phyloP scores from a whole-genome alignment of 2,329 filamentous ascomycete genomes.

The Pseudogymnoascus sp. region DNA sequence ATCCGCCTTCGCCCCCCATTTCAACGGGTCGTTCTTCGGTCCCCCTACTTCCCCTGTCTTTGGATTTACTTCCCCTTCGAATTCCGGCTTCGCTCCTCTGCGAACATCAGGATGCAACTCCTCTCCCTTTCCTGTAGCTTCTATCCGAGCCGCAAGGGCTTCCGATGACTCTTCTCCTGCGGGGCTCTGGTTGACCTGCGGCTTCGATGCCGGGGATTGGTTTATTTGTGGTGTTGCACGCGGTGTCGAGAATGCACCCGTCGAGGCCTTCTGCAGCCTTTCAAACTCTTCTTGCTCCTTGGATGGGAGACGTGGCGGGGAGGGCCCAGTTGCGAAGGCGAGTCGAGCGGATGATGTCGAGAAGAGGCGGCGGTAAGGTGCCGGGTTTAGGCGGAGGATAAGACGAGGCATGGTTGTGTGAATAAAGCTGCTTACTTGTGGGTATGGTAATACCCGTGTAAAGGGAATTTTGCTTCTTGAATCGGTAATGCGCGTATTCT shows the following conservation, averaged over 20 bases:
- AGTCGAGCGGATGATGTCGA: constrained; percentile 22
- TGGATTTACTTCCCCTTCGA: constrained; percentile 84
- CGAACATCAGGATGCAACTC: constrained; percentile 63
- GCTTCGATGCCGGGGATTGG: constrained; percentile 34
- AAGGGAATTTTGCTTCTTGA: not conserved
- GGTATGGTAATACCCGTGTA: not conserved
- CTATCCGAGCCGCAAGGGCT: constrained; percentile 35
- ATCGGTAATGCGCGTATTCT: not conserved
- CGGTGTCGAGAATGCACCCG: constrained; percentile 66
- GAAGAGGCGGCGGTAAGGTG: constrained; percentile 25
- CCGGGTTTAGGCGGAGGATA: constrained; percentile 22
- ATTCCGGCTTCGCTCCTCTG: constrained; percentile 77
- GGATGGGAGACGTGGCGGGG: constrained; percentile 78
- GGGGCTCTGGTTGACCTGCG: constrained; percentile 12
- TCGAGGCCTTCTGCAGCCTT: constrained; percentile 68
- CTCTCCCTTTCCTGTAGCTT: constrained; percentile 50
- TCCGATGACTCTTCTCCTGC: constrained; percentile 21
- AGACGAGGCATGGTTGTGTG: constrained; percentile 24
- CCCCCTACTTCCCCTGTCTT: constrained; percentile 92
- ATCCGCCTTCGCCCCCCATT: constrained; percentile 71
- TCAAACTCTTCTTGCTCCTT: constrained; percentile 88
- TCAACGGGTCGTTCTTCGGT: constrained; percentile 90
- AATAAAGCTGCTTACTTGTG: not conserved
- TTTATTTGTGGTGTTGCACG: constrained; percentile 39
- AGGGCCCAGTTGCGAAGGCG: constrained; percentile 46